Evolutionary conservation across 371 early-diverging fungal genomes (phyloP).

Genomic region (Paraphysoderma sedebokerense): DNA sequence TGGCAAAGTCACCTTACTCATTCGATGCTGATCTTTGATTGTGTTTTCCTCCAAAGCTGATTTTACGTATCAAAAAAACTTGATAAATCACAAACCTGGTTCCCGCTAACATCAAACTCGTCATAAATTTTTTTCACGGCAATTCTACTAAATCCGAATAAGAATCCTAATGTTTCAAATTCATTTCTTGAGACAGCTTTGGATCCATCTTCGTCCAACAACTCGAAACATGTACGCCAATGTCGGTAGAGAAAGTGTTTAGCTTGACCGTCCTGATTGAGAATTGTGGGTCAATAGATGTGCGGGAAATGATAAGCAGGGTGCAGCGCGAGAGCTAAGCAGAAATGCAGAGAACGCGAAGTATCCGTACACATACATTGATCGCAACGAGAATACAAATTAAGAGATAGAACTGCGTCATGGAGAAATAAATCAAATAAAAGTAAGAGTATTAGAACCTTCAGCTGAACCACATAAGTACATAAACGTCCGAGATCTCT

Average conservation of each 20-base stretch:
- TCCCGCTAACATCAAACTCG: constrained; percentile 24
- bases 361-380: constrained; percentile 9
- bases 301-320: background rate
- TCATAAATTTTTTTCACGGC: constrained; percentile 19
- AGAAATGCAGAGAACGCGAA: background rate
- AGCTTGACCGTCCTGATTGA: constrained; percentile 12
- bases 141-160: constrained; percentile 16
- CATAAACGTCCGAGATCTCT: too few species aligned
- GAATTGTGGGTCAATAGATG: background rate
- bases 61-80: background rate
- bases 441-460: background rate
- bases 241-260: constrained; percentile 25
- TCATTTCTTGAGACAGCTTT: constrained; percentile 19
- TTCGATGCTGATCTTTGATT: background rate
- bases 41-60: background rate
- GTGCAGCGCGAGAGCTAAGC: background rate
- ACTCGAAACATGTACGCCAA: constrained; percentile 28
- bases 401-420: constrained; percentile 18
- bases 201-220: constrained; percentile 26
- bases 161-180: constrained; percentile 23
- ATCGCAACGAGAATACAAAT: constrained; percentile 23
- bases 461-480: too few species aligned
- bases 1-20: too few species aligned
- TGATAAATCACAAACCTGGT: constrained; percentile 5
- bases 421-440: background rate